Conservation (phyloP, 768 basidiomycete species). For the Trametes meyenii region DNA sequence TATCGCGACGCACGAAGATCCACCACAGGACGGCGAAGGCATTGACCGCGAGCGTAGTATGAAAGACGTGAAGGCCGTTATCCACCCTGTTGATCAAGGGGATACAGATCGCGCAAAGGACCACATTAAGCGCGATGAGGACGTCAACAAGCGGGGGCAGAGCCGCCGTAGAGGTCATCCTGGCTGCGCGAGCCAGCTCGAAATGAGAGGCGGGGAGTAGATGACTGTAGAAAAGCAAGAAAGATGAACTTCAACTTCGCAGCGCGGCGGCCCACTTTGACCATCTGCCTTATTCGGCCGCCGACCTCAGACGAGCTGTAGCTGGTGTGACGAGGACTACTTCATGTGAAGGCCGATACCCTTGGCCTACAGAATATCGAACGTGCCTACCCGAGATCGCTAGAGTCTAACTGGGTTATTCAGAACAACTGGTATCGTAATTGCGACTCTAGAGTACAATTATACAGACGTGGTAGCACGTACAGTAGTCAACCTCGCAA, state of each 20-base stretch:
- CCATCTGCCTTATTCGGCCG: slow-evolving; percentile 1
- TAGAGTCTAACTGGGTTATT: not conserved
- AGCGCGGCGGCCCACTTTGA: not conserved
- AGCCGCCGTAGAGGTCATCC: not conserved
- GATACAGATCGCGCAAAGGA: slow-evolving; percentile 2
- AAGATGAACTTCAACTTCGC: not conserved
- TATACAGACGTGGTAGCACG: not conserved
- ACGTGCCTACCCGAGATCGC: not conserved
- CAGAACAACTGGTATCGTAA: too few relatives aligned
- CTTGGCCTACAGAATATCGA: not conserved
- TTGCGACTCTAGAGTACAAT: too few relatives aligned
- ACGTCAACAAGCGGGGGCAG: slow-evolving; percentile 1
- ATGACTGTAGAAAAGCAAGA: not conserved
- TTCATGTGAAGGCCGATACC: not conserved
- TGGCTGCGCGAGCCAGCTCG: not conserved
- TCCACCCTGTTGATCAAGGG: slow-evolving; percentile 2
- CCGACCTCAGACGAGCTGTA: not conserved
- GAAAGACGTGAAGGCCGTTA: not conserved
- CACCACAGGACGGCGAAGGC: not conserved
- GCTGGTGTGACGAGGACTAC: not conserved
- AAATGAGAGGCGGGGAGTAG: not conserved
- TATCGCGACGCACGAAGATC: slow-evolving; percentile 1
- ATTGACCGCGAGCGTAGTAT: not conserved
- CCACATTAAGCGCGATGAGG: slow-evolving; percentile 6
- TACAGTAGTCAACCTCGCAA: not conserved